These are phyloP conservation scores for Suhomyces emberorum DNA, from an alignment of 805 yeast genomes.

Conservation along the genomic window DNA sequence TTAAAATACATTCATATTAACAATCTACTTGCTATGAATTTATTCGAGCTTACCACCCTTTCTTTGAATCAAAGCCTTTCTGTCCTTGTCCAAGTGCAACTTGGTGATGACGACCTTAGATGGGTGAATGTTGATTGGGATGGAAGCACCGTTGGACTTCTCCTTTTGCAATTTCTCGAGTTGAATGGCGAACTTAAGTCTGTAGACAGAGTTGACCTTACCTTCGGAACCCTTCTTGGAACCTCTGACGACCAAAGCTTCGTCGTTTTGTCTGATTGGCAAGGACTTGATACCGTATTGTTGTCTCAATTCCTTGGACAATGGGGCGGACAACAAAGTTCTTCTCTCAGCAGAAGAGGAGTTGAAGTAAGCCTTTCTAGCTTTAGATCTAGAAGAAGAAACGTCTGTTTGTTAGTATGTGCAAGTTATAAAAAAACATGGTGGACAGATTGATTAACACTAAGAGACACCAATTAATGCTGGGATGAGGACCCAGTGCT, in stretches of 20 bases:
- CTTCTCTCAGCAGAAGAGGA: conserved; percentile 97
- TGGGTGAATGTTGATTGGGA: conserved; percentile 97
- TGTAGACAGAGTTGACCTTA: conserved; percentile 95
- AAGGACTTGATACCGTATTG: conserved; percentile 93
- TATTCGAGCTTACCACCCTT: conserved; percentile 97
- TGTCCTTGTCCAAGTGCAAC: conserved; percentile 97
- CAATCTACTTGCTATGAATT: conserved; percentile 21
- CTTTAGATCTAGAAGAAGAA: conserved; percentile 98
- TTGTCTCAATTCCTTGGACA: conserved; percentile 97
- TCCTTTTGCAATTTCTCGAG: conserved; percentile 96
- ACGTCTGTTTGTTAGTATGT: conserved; percentile 68
- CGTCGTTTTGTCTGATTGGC: conserved; percentile 98
- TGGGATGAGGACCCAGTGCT: too few relatives aligned
- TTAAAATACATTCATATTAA: conserved; percentile 12
- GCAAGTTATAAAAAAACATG: too few relatives aligned
- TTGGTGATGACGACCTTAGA: conserved; percentile 98
- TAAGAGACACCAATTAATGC: too few relatives aligned
- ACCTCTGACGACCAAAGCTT: conserved; percentile 95
- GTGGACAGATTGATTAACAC: too few relatives aligned
- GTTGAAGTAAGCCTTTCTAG: conserved; percentile 99
- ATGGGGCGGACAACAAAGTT: conserved; percentile 93
- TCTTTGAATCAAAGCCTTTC: conserved; percentile 95
- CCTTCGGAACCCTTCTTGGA: conserved; percentile 99
- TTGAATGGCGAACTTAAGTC: conserved; percentile 95
- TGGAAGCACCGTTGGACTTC: conserved; percentile 96